Conservation (phyloP, 305 asterid genomes). For the Caryopteris hybrid region DNA sequence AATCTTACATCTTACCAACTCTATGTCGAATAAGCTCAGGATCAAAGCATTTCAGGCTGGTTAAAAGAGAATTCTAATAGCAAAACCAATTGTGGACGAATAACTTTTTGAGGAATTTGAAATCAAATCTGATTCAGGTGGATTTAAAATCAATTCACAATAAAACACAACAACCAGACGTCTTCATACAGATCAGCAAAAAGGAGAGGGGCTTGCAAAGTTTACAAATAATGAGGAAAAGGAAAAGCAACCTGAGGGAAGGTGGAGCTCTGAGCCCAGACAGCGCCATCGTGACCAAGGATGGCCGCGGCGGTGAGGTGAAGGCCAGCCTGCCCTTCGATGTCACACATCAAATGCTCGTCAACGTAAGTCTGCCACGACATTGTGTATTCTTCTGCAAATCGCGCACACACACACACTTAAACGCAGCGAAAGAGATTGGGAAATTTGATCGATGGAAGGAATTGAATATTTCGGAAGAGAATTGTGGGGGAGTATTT, state of each 20-base stretch:
- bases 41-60: no score
- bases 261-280: slow-evolving; percentile 70
- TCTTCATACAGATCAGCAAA: no score
- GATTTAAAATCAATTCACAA: no score
- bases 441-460: not conserved
- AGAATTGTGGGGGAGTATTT: slow-evolving; percentile 3
- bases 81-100: no score
- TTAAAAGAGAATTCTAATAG: no score
- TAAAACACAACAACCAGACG: no score
- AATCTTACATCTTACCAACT: no score
- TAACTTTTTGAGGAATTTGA: no score
- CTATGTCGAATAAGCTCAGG: no score
- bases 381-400: slow-evolving; percentile 22
- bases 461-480: slow-evolving; percentile 2
- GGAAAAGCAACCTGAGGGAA: slow-evolving; percentile 50
- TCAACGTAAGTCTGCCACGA: slow-evolving; percentile 84
- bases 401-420: not conserved
- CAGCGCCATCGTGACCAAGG: slow-evolving; percentile 55
- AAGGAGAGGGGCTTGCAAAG: no score
- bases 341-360: slow-evolving; percentile 68
- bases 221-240: no score
- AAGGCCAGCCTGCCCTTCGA: slow-evolving; percentile 51
- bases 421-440: not conserved
- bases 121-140: no score
- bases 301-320: slow-evolving; percentile 67